Evolutionary conservation across 805 yeast species (phyloP), one percentile per base, ranked within the genome.

Genomic region (Hanseniaspora singularis): DNA sequence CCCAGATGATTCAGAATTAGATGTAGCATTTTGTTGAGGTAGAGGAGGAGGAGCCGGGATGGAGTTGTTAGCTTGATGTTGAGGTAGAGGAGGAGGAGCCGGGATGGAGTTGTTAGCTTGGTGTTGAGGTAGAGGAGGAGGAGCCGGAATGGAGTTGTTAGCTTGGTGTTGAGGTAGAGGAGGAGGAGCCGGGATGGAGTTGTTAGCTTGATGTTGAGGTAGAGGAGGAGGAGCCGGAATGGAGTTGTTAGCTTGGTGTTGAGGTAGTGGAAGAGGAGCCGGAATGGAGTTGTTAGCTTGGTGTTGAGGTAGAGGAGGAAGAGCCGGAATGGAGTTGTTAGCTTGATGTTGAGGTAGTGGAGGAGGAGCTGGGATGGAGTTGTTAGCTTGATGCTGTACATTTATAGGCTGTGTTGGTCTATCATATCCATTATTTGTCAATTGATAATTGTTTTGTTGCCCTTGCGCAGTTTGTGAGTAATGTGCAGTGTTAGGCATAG

Each of bases 1-100:
- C 4, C 65, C 76, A 1, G 64, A 58, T 20, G 51, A 20, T 41
- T 59, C 64, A n/a, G 31, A 27, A 16, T 54, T 33, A 12, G 39
- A 38, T 7, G 49, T 33, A 8, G 51, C 34, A 36, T 43, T 2
- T 11, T 7, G 7, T 11, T 15, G 14, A n/a, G 52, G 30, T 14
- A 40, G 27, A 15, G 36, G 33, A 18, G 41, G 40, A n/a, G 36
- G 49, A 20, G 42, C 31, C 16, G 40, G 49, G 26, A 26, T 22
- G 10, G 24, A 24, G 6, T 27, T 32, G 12, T 36, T 5, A 18
- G 45, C 14, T 11, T 26, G 43, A 7, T 6, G 31, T 41, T 38
- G 36, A 7, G 49, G 38, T 16, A 24, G 46, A 2, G 46, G 36
- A 1, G 45, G 38, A 11, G 42, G 42, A 7, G 40, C 40, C 15